A percentile compares a stretch with the other conserved stretches of the same genome.
These are phyloP conservation scores for Calocera viscosa DNA, from an alignment of 768 basidiomycete species.

Conservation along the genomic window DNA sequence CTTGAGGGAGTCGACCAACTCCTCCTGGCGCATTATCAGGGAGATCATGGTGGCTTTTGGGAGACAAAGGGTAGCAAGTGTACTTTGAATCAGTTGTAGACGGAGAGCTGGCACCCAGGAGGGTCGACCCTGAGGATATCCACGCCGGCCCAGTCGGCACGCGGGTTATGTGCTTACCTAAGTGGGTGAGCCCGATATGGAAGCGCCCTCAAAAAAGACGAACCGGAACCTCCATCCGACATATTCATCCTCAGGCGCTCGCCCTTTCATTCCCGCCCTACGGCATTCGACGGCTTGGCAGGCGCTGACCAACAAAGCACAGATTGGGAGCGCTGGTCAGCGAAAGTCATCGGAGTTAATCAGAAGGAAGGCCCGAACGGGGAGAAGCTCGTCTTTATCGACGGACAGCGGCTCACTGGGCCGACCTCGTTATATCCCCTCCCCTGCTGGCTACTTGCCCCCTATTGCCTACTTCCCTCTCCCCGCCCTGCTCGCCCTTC, in stretches of 20 bases:
- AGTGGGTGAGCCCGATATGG: not conserved
- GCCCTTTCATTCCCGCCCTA: not conserved
- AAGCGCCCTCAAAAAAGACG: not conserved
- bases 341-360: too few species aligned
- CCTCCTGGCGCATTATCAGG: not conserved
- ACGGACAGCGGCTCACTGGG: too few species aligned
- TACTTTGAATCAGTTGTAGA: not conserved
- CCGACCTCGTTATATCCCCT: too few species aligned
- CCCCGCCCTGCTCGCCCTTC: not conserved
- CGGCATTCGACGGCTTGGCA: too few species aligned
- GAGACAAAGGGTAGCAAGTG: not conserved
- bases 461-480: too few species aligned
- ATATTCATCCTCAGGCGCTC: not conserved
- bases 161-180: not conserved
- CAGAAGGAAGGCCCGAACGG: too few species aligned
- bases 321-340: too few species aligned
- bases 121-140: too few species aligned
- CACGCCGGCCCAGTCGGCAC: too few species aligned
- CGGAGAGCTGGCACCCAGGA: not conserved
- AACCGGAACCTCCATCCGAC: not conserved
- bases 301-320: too few species aligned
- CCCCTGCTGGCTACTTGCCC: too few species aligned
- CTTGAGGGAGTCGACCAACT: slow-evolving; percentile 27
- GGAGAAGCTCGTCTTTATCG: too few species aligned
- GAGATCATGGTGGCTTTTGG: not conserved